Percentiles rank a stretch among this genome's conserved stretches.
phyloP scores from a whole-genome alignment of 495 filamentous ascomycete species.

The Annulohypoxylon maeteangense region DNA sequence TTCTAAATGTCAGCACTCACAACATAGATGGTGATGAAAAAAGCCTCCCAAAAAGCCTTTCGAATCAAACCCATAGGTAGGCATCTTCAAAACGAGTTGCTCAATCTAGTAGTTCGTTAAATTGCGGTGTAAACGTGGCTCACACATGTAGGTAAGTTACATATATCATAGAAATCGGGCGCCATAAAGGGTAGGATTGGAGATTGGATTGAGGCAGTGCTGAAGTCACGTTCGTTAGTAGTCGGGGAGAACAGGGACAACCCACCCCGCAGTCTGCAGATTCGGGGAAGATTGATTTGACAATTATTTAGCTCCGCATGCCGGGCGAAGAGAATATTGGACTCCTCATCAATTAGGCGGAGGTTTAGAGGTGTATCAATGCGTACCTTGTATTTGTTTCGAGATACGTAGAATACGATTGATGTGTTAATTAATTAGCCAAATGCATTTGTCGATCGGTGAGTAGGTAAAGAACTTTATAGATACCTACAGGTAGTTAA shows the following conservation, averaged over 20 bases:
- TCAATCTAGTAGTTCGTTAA: conserved; percentile 17
- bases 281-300: conserved; percentile 1
- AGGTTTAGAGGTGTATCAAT: neutral
- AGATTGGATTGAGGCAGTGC: conserved; percentile 30
- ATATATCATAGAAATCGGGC: conserved; percentile 16
- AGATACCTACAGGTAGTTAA: neutral
- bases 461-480: neutral
- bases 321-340: neutral
- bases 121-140: neutral
- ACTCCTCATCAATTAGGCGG: neutral
- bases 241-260: neutral
- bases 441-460: neutral
- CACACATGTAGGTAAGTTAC: neutral
- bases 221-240: conserved; percentile 22
- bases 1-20: neutral
- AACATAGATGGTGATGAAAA: neutral
- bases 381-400: neutral
- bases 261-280: too few species aligned
- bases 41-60: neutral
- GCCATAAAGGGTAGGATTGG: conserved; percentile 8
- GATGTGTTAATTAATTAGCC: neutral
- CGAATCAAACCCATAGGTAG: neutral
- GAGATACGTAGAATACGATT: too few species aligned
- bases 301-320: neutral
- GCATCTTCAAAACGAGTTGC: conserved; percentile 8